Evolutionary conservation across 495 filamentous ascomycete species (phyloP).

Genomic region (Penicillium turbatum): DNA sequence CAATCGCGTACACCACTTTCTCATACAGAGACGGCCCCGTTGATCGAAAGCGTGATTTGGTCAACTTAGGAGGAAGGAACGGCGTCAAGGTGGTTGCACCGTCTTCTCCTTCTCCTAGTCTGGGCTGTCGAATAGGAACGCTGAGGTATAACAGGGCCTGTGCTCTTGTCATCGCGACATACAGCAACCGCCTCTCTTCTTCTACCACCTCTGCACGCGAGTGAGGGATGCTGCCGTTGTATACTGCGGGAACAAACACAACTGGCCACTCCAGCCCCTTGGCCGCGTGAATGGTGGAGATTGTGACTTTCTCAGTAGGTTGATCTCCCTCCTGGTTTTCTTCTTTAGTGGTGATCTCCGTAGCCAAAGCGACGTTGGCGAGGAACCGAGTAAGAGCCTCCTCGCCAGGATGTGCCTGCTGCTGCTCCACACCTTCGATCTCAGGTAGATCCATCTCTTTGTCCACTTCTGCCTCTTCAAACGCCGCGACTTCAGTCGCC

Average conservation of each 20-base stretch:
- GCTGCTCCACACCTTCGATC: constrained; percentile 71
- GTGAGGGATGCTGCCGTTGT: constrained; percentile 91
- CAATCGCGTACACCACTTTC: constrained; percentile 53
- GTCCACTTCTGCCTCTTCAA: constrained; percentile 30
- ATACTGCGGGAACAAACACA: constrained; percentile 89
- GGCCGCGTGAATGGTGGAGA: constrained; percentile 95
- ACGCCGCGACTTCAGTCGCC: constrained; percentile 54
- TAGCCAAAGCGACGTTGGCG: constrained; percentile 81
- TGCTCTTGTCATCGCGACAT: constrained; percentile 97
- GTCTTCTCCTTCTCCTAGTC: constrained; percentile 49
- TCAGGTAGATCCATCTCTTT: constrained; percentile 68
- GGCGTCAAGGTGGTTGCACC: constrained; percentile 51
- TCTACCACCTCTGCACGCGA: constrained; percentile 84
- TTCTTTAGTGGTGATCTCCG: constrained; percentile 61
- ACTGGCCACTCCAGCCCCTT: constrained; percentile 98
- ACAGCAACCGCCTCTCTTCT: constrained; percentile 86
- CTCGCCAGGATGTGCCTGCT: constrained; percentile 50
- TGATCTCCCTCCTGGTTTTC: constrained; percentile 48
- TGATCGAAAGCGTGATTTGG: constrained; percentile 47
- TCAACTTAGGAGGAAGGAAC: constrained; percentile 53
- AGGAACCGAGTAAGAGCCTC: constrained; percentile 76
- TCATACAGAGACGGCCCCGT: constrained; percentile 56
- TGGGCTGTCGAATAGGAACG: constrained; percentile 63
- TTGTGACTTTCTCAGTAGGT: constrained; percentile 65
- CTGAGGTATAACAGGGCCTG: constrained; percentile 89